phyloP scores from a whole-genome alignment of 2,329 filamentous ascomycete species.

The Aplosporella prunicola region DNA sequence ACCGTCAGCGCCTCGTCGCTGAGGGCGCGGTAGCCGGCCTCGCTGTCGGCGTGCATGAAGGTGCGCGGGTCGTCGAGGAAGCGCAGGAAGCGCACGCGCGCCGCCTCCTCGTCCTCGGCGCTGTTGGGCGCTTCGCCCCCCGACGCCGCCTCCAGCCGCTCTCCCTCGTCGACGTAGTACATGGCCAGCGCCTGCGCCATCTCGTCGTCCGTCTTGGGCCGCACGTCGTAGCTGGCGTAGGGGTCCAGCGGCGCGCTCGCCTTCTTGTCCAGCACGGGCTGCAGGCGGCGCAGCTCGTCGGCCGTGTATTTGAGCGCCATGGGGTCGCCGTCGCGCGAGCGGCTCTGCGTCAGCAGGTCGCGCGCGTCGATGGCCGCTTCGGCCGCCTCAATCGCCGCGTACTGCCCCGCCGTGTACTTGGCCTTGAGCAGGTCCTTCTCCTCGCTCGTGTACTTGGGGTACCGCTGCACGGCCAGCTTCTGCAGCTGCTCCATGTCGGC shows the following conservation, averaged over 20 bases:
- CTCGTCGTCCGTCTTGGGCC: slow-evolving; percentile 19
- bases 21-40: slow-evolving; percentile 38
- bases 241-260: slow-evolving; percentile 5
- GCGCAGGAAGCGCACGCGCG: slow-evolving; percentile 31
- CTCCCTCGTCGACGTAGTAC: slow-evolving; percentile 7
- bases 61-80: slow-evolving; percentile 36
- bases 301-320: slow-evolving; percentile 52
- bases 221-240: slow-evolving; percentile 7
- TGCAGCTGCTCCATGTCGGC: slow-evolving; percentile 20
- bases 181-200: slow-evolving; percentile 2
- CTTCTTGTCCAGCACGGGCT: slow-evolving; percentile 60
- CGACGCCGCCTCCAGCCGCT: slow-evolving; percentile 4
- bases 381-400: slow-evolving; percentile 70
- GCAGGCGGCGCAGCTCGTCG: slow-evolving; percentile 70
- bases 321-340: slow-evolving; percentile 63
- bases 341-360: slow-evolving; percentile 62
- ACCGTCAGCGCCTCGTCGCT: slow-evolving; percentile 37
- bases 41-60: slow-evolving; percentile 40
- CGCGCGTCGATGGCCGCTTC: slow-evolving; percentile 65
- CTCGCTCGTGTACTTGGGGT: slow-evolving; percentile 56
- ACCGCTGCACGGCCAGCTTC: slow-evolving; percentile 24
- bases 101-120: slow-evolving; percentile 33
- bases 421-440: slow-evolving; percentile 54
- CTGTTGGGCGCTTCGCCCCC: slow-evolving; percentile 1
- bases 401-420: slow-evolving; percentile 71